phyloP scores from a whole-genome alignment of 371 early-diverging fungal species.

The Saksenaea oblongispora region DNA sequence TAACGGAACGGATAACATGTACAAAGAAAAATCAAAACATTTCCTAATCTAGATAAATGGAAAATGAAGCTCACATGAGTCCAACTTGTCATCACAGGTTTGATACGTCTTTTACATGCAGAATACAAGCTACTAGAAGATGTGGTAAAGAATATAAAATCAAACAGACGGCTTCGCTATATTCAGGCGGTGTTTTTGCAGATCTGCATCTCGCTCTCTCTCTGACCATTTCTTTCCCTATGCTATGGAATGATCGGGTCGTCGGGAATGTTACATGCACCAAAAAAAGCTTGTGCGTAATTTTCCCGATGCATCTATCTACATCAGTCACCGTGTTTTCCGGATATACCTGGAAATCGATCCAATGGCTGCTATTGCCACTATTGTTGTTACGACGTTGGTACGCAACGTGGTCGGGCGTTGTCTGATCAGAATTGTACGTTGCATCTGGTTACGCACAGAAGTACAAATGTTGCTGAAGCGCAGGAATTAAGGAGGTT shows the following conservation, averaged over 20 bases:
- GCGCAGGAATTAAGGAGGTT: too few species aligned
- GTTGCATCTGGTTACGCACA: too few species aligned
- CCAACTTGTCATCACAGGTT: not conserved
- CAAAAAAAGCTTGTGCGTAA: not conserved
- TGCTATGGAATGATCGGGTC: not conserved
- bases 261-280: conserved; percentile 2
- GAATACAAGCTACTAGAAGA: not conserved
- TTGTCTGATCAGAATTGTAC: too few species aligned
- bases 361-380: not conserved
- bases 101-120: not conserved
- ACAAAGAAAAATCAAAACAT: not conserved
- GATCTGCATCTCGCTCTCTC: not conserved
- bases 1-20: not conserved
- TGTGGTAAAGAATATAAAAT: not conserved
- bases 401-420: not conserved
- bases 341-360: not conserved
- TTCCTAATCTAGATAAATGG: not conserved
- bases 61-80: conserved; percentile 4
- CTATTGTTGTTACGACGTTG: not conserved
- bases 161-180: not conserved
- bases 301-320: not conserved
- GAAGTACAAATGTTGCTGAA: too few species aligned
- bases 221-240: not conserved
- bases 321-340: not conserved
- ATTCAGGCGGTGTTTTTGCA: not conserved